Percentiles rank a stretch among this genome's conserved stretches.
These are phyloP conservation scores for Trichocladium antarcticum DNA, from an alignment of 495 filamentous ascomycete species.

Conservation along the genomic window DNA sequence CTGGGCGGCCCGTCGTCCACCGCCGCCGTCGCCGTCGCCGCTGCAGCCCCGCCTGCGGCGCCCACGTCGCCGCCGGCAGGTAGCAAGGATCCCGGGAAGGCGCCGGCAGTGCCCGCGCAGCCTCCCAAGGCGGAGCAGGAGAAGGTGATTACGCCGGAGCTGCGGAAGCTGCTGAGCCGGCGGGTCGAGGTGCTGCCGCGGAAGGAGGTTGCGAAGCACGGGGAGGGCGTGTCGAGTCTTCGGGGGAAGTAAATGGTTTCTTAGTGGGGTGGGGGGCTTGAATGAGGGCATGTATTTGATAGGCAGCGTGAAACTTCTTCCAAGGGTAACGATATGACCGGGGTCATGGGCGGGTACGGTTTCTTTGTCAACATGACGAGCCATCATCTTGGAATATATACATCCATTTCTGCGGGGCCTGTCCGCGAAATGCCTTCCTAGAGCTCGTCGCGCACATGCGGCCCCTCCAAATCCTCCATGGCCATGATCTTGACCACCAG, in stretches of 20 bases:
- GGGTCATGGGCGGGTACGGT: no score
- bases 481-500: constrained; percentile 96
- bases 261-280: neutral
- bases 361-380: no score
- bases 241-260: neutral
- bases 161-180: constrained; percentile 62
- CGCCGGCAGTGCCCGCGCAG: constrained; percentile 5
- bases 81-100: constrained; percentile 10
- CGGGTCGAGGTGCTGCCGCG: constrained; percentile 54
- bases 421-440: constrained; percentile 10
- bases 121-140: constrained; percentile 27
- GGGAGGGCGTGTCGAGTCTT: constrained; percentile 20
- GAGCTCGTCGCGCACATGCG: constrained; percentile 26
- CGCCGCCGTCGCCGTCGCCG: constrained; percentile 12
- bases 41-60: neutral
- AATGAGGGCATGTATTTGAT: neutral
- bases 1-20: neutral
- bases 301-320: neutral
- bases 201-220: constrained; percentile 39
- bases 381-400: no score
- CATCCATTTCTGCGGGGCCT: no score
- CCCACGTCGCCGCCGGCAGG: neutral
- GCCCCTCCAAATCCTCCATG: constrained; percentile 44
- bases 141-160: constrained; percentile 68
- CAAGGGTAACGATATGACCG: neutral